Evolutionary conservation across 1,139 yeast genomes (phyloP).

Genomic region (Lodderomyces elongisporus): DNA sequence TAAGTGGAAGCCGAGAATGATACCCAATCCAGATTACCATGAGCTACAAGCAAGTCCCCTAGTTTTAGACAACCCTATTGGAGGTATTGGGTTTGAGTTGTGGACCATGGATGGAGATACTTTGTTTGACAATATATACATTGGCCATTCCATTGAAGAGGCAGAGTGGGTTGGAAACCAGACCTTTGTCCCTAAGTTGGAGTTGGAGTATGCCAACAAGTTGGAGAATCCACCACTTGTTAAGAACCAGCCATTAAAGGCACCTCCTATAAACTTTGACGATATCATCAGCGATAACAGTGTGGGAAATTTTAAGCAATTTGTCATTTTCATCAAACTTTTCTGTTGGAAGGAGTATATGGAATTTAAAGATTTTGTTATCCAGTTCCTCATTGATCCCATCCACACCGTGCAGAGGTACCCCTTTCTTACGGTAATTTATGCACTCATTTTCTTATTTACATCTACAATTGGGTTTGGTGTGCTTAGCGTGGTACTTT

Average conservation of each 20-base stretch:
- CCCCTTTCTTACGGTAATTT: conserved; percentile 48
- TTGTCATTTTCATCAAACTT: conserved; percentile 19
- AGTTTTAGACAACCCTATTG: conserved; percentile 61
- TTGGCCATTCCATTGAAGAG: conserved; percentile 77
- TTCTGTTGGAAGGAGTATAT: conserved; percentile 19
- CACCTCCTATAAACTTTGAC: conserved; percentile 34
- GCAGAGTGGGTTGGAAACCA: conserved; percentile 79
- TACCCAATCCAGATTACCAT: conserved; percentile 65
- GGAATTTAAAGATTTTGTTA: conserved; percentile 28
- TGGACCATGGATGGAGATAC: conserved; percentile 82
- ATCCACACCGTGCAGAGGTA: conserved; percentile 32
- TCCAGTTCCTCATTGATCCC: conserved; percentile 40
- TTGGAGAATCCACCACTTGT: conserved; percentile 39
- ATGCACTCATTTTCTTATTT: conserved; percentile 37
- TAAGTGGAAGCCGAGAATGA: conserved; percentile 62
- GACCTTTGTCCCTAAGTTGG: conserved; percentile 62
- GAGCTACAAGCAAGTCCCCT: conserved; percentile 55
- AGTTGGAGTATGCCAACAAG: conserved; percentile 45
- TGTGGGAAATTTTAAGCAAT: conserved; percentile 15
- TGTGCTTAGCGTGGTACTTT: conserved; percentile 30
- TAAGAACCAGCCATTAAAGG: conserved; percentile 30
- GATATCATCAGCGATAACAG: conserved; percentile 30
- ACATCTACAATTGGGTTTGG: conserved; percentile 40
- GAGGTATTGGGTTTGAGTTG: conserved; percentile 82
- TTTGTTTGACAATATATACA: conserved; percentile 74